Percentiles rank a stretch among this genome's conserved stretches.
These are phyloP conservation scores for Globisporangium canariense DNA, from an alignment of 352 stramenopile species.

Conservation along the genomic window DNA sequence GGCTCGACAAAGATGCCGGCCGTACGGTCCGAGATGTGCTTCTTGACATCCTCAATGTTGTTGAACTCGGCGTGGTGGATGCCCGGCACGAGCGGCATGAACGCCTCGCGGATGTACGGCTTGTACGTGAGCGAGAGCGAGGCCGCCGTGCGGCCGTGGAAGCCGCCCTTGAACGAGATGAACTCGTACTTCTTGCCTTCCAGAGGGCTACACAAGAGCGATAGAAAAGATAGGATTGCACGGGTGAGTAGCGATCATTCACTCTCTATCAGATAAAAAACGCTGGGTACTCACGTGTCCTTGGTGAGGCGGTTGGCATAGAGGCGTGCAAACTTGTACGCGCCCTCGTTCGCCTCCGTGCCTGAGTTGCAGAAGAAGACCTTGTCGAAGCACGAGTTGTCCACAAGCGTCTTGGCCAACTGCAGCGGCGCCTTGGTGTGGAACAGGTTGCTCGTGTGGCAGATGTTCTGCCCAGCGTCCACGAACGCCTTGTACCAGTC, in stretches of 20 bases:
- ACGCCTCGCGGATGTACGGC: slow-evolving; percentile 80
- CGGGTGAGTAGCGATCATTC: neutral
- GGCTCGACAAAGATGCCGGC: slow-evolving; percentile 82
- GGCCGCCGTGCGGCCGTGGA: slow-evolving; percentile 79
- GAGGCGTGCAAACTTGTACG: slow-evolving; percentile 85
- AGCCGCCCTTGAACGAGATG: slow-evolving; percentile 87
- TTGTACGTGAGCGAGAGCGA: slow-evolving; percentile 86
- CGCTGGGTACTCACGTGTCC: slow-evolving; percentile 48
- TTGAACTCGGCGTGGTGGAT: slow-evolving; percentile 79
- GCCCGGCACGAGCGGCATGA: slow-evolving; percentile 75
- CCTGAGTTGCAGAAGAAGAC: slow-evolving; percentile 99
- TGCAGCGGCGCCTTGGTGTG: slow-evolving; percentile 92
- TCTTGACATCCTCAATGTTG: slow-evolving; percentile 79
- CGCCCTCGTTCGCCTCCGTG: slow-evolving; percentile 88
- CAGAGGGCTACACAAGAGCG: slow-evolving; percentile 30
- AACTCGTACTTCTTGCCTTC: slow-evolving; percentile 80
- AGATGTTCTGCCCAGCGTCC: slow-evolving; percentile 71
- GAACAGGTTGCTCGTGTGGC: slow-evolving; percentile 97
- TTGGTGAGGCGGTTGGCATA: slow-evolving; percentile 65
- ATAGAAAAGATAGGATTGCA: neutral
- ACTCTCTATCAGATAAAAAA: neutral
- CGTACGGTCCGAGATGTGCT: slow-evolving; percentile 68
- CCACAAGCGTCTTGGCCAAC: slow-evolving; percentile 93
- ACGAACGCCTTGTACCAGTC: slow-evolving; percentile 77
- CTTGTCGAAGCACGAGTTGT: slow-evolving; percentile 95